Percentiles rank a stretch among this genome's conserved stretches.
phyloP scores from a whole-genome alignment of 2,329 filamentous ascomycete genomes.

The Beauveria asiatica region DNA sequence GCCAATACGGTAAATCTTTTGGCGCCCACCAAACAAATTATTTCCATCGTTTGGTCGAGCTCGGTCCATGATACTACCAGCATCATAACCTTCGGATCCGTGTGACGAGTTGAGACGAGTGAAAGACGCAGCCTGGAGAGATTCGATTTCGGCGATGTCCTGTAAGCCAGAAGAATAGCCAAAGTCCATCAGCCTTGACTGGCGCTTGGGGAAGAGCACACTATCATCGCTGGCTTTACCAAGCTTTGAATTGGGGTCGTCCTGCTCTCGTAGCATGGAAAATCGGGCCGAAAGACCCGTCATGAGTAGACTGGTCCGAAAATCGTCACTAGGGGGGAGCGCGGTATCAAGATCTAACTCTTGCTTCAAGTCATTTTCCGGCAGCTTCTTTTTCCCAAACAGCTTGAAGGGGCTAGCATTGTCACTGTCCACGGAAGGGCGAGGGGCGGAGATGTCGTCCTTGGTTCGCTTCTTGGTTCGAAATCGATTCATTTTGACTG shows the following conservation, averaged over 20 bases:
- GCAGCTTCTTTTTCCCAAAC: slow-evolving; percentile 49
- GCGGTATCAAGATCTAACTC: slow-evolving; percentile 66
- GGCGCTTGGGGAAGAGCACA: slow-evolving; percentile 73
- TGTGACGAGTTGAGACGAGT: slow-evolving; percentile 57
- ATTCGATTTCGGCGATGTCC: slow-evolving; percentile 88
- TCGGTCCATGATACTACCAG: slow-evolving; percentile 72
- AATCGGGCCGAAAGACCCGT: slow-evolving; percentile 89
- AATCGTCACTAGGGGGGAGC: slow-evolving; percentile 77
- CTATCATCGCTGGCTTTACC: slow-evolving; percentile 95
- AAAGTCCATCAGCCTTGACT: slow-evolving; percentile 69
- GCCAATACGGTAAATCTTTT: slow-evolving; percentile 88
- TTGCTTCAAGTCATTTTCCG: slow-evolving; percentile 49
- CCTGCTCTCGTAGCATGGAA: slow-evolving; percentile 92
- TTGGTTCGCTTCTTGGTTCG: slow-evolving; percentile 62
- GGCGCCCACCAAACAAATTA: slow-evolving; percentile 84
- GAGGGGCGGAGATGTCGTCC: slow-evolving; percentile 40
- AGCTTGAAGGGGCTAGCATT: slow-evolving; percentile 43
- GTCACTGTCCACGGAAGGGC: slow-evolving; percentile 48
- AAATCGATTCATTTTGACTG: slow-evolving; percentile 63
- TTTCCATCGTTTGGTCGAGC: slow-evolving; percentile 82
- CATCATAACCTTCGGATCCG: slow-evolving; percentile 60
- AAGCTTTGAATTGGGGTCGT: slow-evolving; percentile 79
- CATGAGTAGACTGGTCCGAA: slow-evolving; percentile 93
- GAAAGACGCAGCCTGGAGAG: slow-evolving; percentile 56
- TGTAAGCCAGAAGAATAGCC: slow-evolving; percentile 51